A percentile compares a stretch with the other conserved stretches of the same genome.
Conservation (phyloP, 2,329 filamentous ascomycete species). For the Diaporthe capsici region DNA sequence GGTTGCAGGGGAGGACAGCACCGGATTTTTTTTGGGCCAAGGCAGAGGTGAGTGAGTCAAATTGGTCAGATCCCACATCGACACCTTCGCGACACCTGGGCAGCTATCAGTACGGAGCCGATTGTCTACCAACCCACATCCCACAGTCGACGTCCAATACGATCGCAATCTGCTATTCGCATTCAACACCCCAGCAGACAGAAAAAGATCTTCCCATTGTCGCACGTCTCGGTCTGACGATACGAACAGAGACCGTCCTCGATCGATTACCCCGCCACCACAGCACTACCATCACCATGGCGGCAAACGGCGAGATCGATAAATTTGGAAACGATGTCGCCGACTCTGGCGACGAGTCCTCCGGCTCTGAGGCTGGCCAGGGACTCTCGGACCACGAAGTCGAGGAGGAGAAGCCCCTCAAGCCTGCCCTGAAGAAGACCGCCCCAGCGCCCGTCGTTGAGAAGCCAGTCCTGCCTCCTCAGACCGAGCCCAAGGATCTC, state of each 20-base stretch:
- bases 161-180: not conserved
- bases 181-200: not conserved
- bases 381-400: conserved; percentile 67
- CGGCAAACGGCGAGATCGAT: conserved; percentile 67
- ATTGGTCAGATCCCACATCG: conserved; percentile 26
- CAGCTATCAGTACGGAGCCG: not conserved
- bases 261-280: conserved; percentile 27
- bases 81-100: conserved; percentile 3
- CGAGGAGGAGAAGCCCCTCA: conserved; percentile 78
- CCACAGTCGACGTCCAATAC: not conserved
- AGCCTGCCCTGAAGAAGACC: conserved; percentile 89
- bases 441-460: conserved; percentile 69
- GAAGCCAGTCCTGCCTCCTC: conserved; percentile 77
- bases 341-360: conserved; percentile 74
- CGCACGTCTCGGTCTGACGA: not conserved
- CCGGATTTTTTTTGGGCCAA: conserved; percentile 27
- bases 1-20: not conserved
- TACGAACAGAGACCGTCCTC: not conserved
- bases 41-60: conserved; percentile 25
- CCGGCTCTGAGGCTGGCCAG: conserved; percentile 68
- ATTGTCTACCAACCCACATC: not conserved
- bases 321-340: conserved; percentile 81
- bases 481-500: conserved; percentile 92
- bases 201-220: not conserved
- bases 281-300: conserved; percentile 56